These are phyloP conservation scores for Jackrogersella multiformis DNA, from an alignment of 495 filamentous ascomycete species.

Conservation along the genomic window DNA sequence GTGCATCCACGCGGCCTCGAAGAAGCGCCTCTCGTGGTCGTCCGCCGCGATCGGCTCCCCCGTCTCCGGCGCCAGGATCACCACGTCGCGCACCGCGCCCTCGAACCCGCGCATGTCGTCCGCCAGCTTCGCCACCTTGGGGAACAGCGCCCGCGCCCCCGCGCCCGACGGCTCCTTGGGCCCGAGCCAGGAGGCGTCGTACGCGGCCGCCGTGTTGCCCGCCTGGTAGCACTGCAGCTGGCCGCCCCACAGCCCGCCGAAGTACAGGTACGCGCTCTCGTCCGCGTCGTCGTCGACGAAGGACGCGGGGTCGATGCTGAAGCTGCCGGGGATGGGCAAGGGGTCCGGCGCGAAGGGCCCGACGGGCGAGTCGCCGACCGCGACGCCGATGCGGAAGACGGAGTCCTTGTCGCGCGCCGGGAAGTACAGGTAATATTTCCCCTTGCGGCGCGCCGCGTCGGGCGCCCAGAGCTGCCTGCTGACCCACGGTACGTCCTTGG, in stretches of 20 bases:
- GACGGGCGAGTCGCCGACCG: slow-evolving; percentile 60
- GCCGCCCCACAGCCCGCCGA: slow-evolving; percentile 77
- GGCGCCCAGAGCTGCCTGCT: slow-evolving; percentile 72
- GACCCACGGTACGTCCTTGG: slow-evolving; percentile 68
- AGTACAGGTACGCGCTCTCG: slow-evolving; percentile 65
- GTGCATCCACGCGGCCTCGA: slow-evolving; percentile 82
- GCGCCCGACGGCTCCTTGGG: slow-evolving; percentile 65
- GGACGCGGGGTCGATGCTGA: slow-evolving; percentile 70
- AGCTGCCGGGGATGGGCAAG: slow-evolving; percentile 67
- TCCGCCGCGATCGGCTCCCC: slow-evolving; percentile 66
- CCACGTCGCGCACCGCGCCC: slow-evolving; percentile 58
- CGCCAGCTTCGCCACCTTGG: slow-evolving; percentile 68
- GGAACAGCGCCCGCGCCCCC: slow-evolving; percentile 59
- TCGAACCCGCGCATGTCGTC: slow-evolving; percentile 70
- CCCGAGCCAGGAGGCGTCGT: slow-evolving; percentile 58
- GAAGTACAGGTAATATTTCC: slow-evolving; percentile 73
- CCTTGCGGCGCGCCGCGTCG: slow-evolving; percentile 66
- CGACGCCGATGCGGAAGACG: slow-evolving; percentile 73
- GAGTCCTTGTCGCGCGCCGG: slow-evolving; percentile 66
- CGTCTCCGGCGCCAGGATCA: slow-evolving; percentile 66
- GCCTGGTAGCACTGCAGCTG: slow-evolving; percentile 67
- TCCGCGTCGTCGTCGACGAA: slow-evolving; percentile 68
- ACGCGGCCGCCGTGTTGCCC: slow-evolving; percentile 50
- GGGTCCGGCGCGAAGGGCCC: slow-evolving; percentile 67
- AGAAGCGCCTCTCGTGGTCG: slow-evolving; percentile 78